Percentiles rank a stretch among this genome's conserved stretches.
Evolutionary conservation across 2,329 filamentous ascomycete genomes (phyloP).

Genomic region (Magnaporthiopsis poae): DNA sequence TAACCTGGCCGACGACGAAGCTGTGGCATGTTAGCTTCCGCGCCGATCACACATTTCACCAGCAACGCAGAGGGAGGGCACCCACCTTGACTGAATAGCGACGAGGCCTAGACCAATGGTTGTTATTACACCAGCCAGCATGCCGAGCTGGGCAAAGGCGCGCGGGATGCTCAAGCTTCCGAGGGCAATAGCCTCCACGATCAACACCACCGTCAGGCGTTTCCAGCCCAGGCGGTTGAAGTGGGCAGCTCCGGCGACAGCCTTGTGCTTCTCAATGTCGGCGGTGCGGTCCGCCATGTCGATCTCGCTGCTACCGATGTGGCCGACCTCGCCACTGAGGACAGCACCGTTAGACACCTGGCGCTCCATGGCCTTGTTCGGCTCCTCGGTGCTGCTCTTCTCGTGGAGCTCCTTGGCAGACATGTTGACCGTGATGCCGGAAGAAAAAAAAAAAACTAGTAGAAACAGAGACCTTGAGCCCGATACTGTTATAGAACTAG

Average conservation of each 20-base stretch:
- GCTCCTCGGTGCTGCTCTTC: not conserved
- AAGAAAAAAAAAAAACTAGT: not conserved
- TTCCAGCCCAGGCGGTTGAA: slow-evolving; percentile 49
- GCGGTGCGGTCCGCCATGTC: slow-evolving; percentile 17
- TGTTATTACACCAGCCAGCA: slow-evolving; percentile 33
- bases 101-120: slow-evolving; percentile 26
- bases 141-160: slow-evolving; percentile 44
- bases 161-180: slow-evolving; percentile 40
- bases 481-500: not conserved
- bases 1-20: slow-evolving; percentile 33
- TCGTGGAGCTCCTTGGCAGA: not conserved
- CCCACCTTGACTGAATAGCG: slow-evolving; percentile 23
- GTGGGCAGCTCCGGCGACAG: slow-evolving; percentile 30
- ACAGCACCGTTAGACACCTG: slow-evolving; percentile 37
- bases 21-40: slow-evolving; percentile 17
- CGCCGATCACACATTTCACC: too few relatives aligned
- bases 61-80: too few relatives aligned
- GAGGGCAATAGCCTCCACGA: slow-evolving; percentile 48
- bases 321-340: slow-evolving; percentile 50
- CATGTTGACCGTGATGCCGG: not conserved
- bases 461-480: not conserved
- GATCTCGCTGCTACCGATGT: slow-evolving; percentile 47
- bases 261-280: slow-evolving; percentile 10
- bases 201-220: slow-evolving; percentile 43
- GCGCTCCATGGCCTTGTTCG: not conserved